Conservation (phyloP, 768 basidiomycete genomes). For the Leccinellum luteum region DNA sequence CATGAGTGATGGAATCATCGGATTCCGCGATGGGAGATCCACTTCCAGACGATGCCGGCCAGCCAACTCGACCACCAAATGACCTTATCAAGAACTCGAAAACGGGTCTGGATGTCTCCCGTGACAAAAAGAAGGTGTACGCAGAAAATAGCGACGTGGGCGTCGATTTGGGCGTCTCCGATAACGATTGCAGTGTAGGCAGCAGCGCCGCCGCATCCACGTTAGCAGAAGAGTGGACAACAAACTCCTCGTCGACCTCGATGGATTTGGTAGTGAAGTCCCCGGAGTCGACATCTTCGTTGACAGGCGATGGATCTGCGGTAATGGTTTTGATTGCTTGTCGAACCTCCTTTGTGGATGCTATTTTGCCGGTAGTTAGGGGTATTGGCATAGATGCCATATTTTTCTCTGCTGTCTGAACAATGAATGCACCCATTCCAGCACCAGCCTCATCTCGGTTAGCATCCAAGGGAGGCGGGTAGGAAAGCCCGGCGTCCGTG, state of each 20-base stretch:
- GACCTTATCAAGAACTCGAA: conserved; percentile 94
- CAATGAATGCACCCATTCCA: conserved; percentile 82
- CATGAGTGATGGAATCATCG: conserved; percentile 88
- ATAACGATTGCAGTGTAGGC: conserved; percentile 67
- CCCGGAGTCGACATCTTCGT: conserved; percentile 37
- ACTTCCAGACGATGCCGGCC: conserved; percentile 77
- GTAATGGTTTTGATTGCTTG: conserved; percentile 48
- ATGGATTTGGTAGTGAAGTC: conserved; percentile 30
- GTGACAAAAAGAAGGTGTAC: conserved; percentile 90
- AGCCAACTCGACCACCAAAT: conserved; percentile 90
- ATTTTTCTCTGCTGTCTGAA: conserved; percentile 50
- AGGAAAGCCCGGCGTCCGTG: conserved; percentile 87
- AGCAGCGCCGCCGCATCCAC: conserved; percentile 46
- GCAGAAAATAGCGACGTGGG: conserved; percentile 72
- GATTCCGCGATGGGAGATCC: conserved; percentile 78
- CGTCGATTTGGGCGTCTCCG: conserved; percentile 54
- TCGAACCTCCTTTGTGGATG: conserved; percentile 56
- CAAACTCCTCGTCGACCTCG: conserved; percentile 63
- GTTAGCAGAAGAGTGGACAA: conserved; percentile 56
- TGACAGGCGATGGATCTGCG: conserved; percentile 16
- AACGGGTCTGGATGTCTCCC: conserved; percentile 86
- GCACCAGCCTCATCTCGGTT: conserved; percentile 83
- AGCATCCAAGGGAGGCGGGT: conserved; percentile 89
- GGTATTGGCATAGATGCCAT: conserved; percentile 18
- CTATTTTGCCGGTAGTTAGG: conserved; percentile 28